These are phyloP conservation scores for Candida pini DNA, from an alignment of 805 yeast species.

Conservation along the genomic window DNA sequence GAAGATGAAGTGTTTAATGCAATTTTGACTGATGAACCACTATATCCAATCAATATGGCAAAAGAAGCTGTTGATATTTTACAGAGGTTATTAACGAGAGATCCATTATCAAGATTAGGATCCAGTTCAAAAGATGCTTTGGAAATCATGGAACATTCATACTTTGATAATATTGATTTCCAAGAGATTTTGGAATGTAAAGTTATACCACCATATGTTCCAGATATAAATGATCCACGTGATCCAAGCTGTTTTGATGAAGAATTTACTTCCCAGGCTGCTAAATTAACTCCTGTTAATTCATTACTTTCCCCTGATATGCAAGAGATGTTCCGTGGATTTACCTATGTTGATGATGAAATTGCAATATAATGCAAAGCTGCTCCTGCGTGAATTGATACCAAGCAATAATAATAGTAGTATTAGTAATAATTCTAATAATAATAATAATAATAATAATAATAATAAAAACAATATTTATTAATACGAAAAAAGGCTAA, in stretches of 20 bases:
- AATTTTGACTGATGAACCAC: slow-evolving; percentile 90
- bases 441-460: no score
- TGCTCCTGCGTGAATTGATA: not conserved
- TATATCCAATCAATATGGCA: slow-evolving; percentile 96
- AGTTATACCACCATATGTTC: slow-evolving; percentile 85
- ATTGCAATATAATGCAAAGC: slow-evolving; percentile 9
- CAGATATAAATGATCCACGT: slow-evolving; percentile 79
- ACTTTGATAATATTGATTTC: slow-evolving; percentile 84
- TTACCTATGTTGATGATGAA: slow-evolving; percentile 77
- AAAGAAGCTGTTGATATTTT: slow-evolving; percentile 91
- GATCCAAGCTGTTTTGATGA: slow-evolving; percentile 92
- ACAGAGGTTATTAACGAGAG: slow-evolving; percentile 86
- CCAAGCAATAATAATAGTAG: no score
- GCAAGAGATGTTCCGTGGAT: slow-evolving; percentile 97
- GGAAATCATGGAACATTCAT: slow-evolving; percentile 94
- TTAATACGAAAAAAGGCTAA: no score
- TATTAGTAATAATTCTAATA: no score
- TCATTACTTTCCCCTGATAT: slow-evolving; percentile 76
- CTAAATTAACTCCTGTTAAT: slow-evolving; percentile 91
- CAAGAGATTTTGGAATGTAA: slow-evolving; percentile 72
- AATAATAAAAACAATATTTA: not conserved
- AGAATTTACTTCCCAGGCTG: slow-evolving; percentile 91
- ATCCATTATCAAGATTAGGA: slow-evolving; percentile 80
- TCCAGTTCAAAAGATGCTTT: slow-evolving; percentile 82
- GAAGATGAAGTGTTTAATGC: slow-evolving; percentile 94